Evolutionary conservation across 441 rosid genomes (phyloP), one percentile per base, ranked within the genome.

Genomic region (Jatropha podagrica): DNA sequence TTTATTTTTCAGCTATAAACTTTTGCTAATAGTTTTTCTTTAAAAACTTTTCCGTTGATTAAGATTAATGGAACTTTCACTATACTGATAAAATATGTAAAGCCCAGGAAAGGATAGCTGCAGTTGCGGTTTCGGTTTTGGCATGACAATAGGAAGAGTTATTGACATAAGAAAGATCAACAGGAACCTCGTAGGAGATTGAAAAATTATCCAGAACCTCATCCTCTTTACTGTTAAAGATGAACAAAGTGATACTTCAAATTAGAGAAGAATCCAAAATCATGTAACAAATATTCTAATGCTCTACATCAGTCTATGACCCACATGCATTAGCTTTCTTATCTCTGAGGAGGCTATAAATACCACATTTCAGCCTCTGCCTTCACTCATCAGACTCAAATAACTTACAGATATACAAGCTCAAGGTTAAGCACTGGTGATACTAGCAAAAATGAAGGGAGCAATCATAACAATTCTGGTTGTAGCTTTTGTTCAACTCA

Each of bases 361-460:
- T 55, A 55, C 62, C 23, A 4, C 40, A 49, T 6, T 27, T 4
- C 2, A 69, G 26, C 48, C 38, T 27, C 64, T 13, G 7, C 6
- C 10, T 2, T 56, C 14, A 0, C 17, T 54, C 62, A 68, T 52
- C 62, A 14, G 18, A 27, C 68, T 42, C 69, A 48, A 42, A 38
- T 32, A 32, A 6, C 13, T 46, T 18, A 4, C 38, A 66, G 49
- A 20, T 26, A 17, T 17, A 48, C 38, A 67, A 46, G 20, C 42
- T 23, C 11, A 17, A 32, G 32, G 32, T 49, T 48, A 52, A 51
- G 38, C 32, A 15, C 44, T 20, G 20, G 0, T 6, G 18, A 52
- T 52, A 5, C 38, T 48, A 26, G 54, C 38, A 60, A 78, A 49
- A 72, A 83, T 79, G 80, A 81, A 83, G 67, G 74, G 68, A 11